Evolutionary conservation across 1,139 yeast genomes (phyloP).

Genomic region (Yamadazyma friedrichii): DNA sequence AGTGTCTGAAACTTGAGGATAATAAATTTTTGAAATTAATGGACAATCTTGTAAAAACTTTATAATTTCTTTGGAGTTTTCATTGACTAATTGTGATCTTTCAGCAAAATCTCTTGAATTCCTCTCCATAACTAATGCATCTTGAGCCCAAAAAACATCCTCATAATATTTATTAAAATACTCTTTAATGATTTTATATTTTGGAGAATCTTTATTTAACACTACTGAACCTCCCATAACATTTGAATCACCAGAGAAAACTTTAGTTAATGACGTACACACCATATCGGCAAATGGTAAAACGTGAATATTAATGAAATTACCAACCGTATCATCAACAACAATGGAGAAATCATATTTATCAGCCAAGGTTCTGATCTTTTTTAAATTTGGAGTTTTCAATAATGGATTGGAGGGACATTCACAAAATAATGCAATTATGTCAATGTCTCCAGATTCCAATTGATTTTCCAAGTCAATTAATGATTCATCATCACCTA

Average conservation of each 20-base stretch:
- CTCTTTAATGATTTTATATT: conserved; percentile 52
- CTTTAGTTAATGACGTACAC: conserved; percentile 85
- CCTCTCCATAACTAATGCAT: conserved; percentile 86
- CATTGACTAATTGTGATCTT: conserved; percentile 67
- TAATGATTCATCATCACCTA: conserved; percentile 75
- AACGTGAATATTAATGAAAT: conserved; percentile 79
- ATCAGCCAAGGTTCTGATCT: conserved; percentile 64
- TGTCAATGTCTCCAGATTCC: conserved; percentile 58
- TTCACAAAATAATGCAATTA: conserved; percentile 80
- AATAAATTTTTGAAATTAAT: conserved; percentile 61
- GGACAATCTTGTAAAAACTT: conserved; percentile 47
- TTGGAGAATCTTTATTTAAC: conserved; percentile 63
- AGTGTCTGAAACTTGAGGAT: conserved; percentile 63
- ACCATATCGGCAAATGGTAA: conserved; percentile 82
- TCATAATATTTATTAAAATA: conserved; percentile 58
- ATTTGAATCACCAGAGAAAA: conserved; percentile 91
- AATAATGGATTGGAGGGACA: conserved; percentile 91
- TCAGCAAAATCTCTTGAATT: conserved; percentile 85
- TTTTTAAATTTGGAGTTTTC: conserved; percentile 73
- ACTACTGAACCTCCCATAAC: conserved; percentile 93
- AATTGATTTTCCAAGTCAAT: conserved; percentile 61
- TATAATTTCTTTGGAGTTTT: conserved; percentile 58
- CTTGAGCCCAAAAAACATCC: conserved; percentile 89
- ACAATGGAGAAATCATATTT: conserved; percentile 73
- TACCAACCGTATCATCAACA: conserved; percentile 93